phyloP scores from a whole-genome alignment of 2,329 filamentous ascomycete species.

The Stagonosporopsis cucurbitacearum region DNA sequence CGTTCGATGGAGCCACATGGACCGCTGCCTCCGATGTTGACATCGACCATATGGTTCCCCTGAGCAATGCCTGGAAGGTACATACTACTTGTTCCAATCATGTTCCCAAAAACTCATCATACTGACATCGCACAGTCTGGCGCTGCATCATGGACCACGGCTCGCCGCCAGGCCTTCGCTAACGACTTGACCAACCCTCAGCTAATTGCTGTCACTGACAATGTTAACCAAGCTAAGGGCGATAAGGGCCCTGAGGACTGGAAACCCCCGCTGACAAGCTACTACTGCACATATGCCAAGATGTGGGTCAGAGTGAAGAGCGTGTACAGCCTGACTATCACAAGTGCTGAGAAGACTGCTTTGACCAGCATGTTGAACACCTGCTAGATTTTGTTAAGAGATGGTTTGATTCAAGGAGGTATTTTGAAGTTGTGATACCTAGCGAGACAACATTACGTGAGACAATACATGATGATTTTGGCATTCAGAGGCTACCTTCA shows the following conservation, averaged over 20 bases:
- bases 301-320: slow-evolving; percentile 82
- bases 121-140: slow-evolving; percentile 61
- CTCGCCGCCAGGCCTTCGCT: slow-evolving; percentile 71
- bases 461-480: background rate
- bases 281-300: slow-evolving; percentile 79
- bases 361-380: slow-evolving; percentile 69
- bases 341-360: slow-evolving; percentile 73
- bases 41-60: slow-evolving; percentile 83
- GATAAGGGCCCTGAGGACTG: slow-evolving; percentile 76
- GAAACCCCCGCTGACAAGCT: slow-evolving; percentile 68
- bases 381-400: slow-evolving; percentile 54
- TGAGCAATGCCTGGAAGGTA: slow-evolving; percentile 78
- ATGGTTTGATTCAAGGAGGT: background rate
- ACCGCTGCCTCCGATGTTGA: slow-evolving; percentile 72
- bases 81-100: background rate
- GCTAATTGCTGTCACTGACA: slow-evolving; percentile 79
- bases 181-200: slow-evolving; percentile 80
- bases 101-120: background rate
- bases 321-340: slow-evolving; percentile 72
- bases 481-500: background rate
- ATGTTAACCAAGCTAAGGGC: slow-evolving; percentile 76
- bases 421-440: background rate
- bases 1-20: slow-evolving; percentile 77
- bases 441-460: background rate
- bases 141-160: slow-evolving; percentile 73